These are phyloP conservation scores for Aspergillus floridensis DNA, from an alignment of 2,329 filamentous ascomycete genomes.

Conservation along the genomic window DNA sequence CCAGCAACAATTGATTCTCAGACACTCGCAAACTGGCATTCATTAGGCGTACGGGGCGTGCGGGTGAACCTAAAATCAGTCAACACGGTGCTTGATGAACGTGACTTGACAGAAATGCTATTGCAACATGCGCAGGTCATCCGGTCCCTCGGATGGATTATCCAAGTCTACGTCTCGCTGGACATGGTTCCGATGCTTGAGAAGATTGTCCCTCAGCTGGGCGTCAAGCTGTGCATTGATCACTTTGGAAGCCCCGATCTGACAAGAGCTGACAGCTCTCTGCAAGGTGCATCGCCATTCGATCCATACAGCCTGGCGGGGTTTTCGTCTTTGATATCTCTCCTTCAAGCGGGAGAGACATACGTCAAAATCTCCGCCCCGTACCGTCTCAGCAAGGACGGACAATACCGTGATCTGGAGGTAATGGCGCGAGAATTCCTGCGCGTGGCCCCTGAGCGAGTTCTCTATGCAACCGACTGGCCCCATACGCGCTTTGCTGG, in stretches of 20 bases:
- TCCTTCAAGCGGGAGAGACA: slow-evolving; percentile 50
- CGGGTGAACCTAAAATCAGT: slow-evolving; percentile 59
- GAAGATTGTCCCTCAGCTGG: slow-evolving; percentile 48
- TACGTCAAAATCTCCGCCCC: slow-evolving; percentile 60
- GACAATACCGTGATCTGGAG: slow-evolving; percentile 47
- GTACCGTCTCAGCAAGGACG: slow-evolving; percentile 53
- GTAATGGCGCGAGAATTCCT: slow-evolving; percentile 52
- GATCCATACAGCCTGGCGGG: slow-evolving; percentile 50
- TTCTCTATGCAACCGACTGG: slow-evolving; percentile 64
- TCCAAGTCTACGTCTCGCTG: slow-evolving; percentile 59
- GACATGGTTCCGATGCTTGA: slow-evolving; percentile 51
- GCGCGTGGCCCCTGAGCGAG: slow-evolving; percentile 42
- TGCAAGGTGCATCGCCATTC: slow-evolving; percentile 16
- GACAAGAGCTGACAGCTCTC: slow-evolving; percentile 8
- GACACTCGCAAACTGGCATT: slow-evolving; percentile 54
- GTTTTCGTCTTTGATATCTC: slow-evolving; percentile 48
- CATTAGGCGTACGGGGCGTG: slow-evolving; percentile 57
- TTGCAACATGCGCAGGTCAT: slow-evolving; percentile 52
- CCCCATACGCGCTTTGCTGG: slow-evolving; percentile 62
- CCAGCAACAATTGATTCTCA: slow-evolving; percentile 39
- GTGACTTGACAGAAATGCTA: slow-evolving; percentile 45
- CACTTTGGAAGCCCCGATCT: slow-evolving; percentile 57
- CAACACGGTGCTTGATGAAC: slow-evolving; percentile 41
- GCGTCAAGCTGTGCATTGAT: slow-evolving; percentile 57
- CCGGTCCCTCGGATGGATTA: slow-evolving; percentile 53